Conservation (phyloP, 352 stramenopile genomes). For the Phytophthora crassamura region DNA sequence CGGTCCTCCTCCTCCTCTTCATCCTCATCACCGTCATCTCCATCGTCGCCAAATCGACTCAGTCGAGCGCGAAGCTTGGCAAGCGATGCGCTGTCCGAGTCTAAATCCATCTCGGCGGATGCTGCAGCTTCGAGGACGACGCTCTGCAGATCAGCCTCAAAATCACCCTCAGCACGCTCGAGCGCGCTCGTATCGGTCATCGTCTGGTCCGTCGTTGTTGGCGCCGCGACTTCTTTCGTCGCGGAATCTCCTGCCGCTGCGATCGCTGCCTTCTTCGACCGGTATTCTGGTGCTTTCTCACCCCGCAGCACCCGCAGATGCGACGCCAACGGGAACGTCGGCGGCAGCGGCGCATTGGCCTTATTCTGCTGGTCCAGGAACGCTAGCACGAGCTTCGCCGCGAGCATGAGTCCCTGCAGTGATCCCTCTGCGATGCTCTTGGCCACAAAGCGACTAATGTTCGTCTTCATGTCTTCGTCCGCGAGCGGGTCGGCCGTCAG, state of each 20-base stretch:
- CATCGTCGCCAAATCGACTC: constrained; percentile 75
- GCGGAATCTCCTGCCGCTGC: constrained; percentile 1
- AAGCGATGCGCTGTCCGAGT: constrained; percentile 66
- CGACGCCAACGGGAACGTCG: constrained; percentile 60
- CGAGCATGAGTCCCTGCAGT: constrained; percentile 77
- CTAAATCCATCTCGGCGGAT: constrained; percentile 70
- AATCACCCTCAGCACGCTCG: constrained; percentile 30
- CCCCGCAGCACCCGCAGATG: constrained; percentile 80
- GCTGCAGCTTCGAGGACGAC: constrained; percentile 34
- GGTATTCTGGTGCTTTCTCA: constrained; percentile 63
- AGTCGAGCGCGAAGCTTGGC: constrained; percentile 66
- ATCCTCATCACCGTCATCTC: constrained; percentile 63
- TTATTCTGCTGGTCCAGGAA: constrained; percentile 43
- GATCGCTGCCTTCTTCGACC: constrained; percentile 20
- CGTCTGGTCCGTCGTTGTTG: constrained; percentile 40
- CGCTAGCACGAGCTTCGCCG: constrained; percentile 71
- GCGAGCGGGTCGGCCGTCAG: constrained; percentile 63
- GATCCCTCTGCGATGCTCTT: constrained; percentile 80
- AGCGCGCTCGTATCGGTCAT: constrained; percentile 30
- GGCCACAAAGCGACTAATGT: constrained; percentile 80
- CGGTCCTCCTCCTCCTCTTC: constrained; percentile 62
- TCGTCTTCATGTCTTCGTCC: constrained; percentile 60
- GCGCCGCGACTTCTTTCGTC: constrained; percentile 42
- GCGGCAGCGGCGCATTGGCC: constrained; percentile 11
- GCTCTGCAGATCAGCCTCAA: constrained; percentile 44